Base-by-base conservation (phyloP, 371 early-diverging fungal species). In the Mortierella sp. region DNA sequence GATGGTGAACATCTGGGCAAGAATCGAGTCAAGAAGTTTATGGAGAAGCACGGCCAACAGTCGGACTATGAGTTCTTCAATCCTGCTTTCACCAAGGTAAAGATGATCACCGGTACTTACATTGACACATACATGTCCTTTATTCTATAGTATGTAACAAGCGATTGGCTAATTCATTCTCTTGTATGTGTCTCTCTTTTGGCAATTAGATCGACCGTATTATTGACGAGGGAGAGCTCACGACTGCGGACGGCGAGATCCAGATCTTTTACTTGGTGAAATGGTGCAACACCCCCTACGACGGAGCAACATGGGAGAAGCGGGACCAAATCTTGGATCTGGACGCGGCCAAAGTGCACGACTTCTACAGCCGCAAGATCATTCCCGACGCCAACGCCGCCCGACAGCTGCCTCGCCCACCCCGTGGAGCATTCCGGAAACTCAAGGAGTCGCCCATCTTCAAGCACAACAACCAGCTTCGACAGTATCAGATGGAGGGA, bases 281-380 rank as follows among this genome's bases (percentile, higher is more conserved):
- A 79, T 99, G 99, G 99, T 91, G 90, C 67, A 91, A 92, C 47
- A 89, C 91, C n/a, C 92, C 95, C n/a, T 97, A 98, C 80, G 98
- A 97, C 79, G 79, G 87, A 2, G 87, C 92, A 41, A 98, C 99
- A 0, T 97, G 97, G 96, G 99, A 98, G 85, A 85, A 88, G 9
- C 88, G 90, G 48, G 93, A 93, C 26, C 88, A 92, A 71, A 90
- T 96, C 37, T 74, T 79, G 86, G 80, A 71, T 75, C 85, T 78
- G 64, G 82, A 72, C 84, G 83, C 83, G 16, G 88, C 88, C 80
- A 87, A 86, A 85, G 90, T 88, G 50, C 77, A 87, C 41, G 79
- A 81, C 66, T 89, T 90, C 77, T 80, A 89, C 68, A 61, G 82
- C 45, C 78, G 90, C 66, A 84, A 91, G 71, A 69, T 87, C 68